Evolutionary conservation across 495 filamentous ascomycete species (phyloP).

Genomic region (Talaromyces proteolyticus): DNA sequence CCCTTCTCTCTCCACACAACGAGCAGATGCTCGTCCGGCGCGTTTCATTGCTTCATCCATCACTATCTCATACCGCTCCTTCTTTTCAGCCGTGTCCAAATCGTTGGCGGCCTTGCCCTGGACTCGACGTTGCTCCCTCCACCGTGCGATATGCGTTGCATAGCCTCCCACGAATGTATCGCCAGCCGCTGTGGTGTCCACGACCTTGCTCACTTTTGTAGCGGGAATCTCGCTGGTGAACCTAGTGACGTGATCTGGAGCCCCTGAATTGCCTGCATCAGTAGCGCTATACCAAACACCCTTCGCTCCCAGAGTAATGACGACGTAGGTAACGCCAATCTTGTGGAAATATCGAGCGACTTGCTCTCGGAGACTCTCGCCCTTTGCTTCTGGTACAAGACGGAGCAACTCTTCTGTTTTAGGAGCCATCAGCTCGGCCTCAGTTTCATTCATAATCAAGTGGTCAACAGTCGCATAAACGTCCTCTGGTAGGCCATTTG

Average conservation of each 20-base stretch:
- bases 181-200: constrained; percentile 92
- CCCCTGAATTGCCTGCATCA: constrained; percentile 31
- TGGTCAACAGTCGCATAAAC: constrained; percentile 67
- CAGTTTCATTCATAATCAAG: constrained; percentile 86
- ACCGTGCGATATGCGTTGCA: constrained; percentile 56
- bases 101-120: constrained; percentile 28
- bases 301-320: constrained; percentile 77
- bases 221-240: constrained; percentile 41
- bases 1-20: constrained; percentile 69
- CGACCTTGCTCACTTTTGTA: constrained; percentile 57
- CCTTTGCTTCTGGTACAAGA: constrained; percentile 31
- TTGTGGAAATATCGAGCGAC: constrained; percentile 54
- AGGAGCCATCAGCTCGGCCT: constrained; percentile 66
- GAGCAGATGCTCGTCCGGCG: constrained; percentile 70
- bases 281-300: constrained; percentile 58
- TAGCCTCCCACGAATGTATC: constrained; percentile 93
- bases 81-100: constrained; percentile 34
- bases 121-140: constrained; percentile 28
- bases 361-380: constrained; percentile 40
- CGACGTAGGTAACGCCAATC: constrained; percentile 65
- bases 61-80: constrained; percentile 35
- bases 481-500: constrained; percentile 53
- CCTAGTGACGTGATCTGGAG: constrained; percentile 23
- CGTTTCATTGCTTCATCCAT: constrained; percentile 56
- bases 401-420: constrained; percentile 25